Conservation (phyloP, 352 stramenopile genomes). For the Thraustochytrium sp. region DNA sequence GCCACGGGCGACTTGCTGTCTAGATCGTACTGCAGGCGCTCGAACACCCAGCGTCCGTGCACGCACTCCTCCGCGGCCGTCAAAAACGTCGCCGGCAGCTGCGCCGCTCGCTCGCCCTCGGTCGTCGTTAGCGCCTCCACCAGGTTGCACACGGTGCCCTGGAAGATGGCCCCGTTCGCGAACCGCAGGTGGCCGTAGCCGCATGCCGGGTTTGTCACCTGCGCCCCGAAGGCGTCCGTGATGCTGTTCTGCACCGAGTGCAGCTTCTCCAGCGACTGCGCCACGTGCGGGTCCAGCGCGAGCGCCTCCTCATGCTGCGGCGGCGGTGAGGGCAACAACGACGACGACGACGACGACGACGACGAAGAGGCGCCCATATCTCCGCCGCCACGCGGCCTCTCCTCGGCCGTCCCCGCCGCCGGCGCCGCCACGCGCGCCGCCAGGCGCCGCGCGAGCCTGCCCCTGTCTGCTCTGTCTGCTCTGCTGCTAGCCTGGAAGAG, state of each 20-base stretch:
- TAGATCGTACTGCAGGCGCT: conserved; percentile 15
- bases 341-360: not conserved
- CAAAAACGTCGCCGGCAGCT: not conserved
- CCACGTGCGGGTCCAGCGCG: not conserved
- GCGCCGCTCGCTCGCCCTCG: not conserved
- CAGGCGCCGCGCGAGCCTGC: too few relatives aligned
- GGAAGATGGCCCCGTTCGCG: conserved; percentile 27
- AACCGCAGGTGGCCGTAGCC: conserved; percentile 11
- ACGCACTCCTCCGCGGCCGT: conserved; percentile 15
- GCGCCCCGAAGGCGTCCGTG: not conserved
- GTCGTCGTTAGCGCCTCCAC: not conserved
- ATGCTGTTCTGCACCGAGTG: not conserved
- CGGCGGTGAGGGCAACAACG: not conserved
- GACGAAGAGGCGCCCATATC: not conserved
- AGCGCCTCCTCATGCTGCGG: not conserved
- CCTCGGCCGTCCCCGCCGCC: too few relatives aligned
- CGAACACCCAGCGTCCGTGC: conserved; percentile 11
- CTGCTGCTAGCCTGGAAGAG: too few relatives aligned
- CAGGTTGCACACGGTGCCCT: conserved; percentile 1
- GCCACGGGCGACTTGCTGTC: not conserved
- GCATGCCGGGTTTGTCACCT: conserved; percentile 3
- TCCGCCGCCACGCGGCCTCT: too few relatives aligned
- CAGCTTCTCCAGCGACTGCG: not conserved
- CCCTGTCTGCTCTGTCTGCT: too few relatives aligned
- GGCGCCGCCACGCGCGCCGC: too few relatives aligned